Evolutionary conservation across 75 land plant genomes (phyloP).

Genomic region (Pinus tabuliformis): DNA sequence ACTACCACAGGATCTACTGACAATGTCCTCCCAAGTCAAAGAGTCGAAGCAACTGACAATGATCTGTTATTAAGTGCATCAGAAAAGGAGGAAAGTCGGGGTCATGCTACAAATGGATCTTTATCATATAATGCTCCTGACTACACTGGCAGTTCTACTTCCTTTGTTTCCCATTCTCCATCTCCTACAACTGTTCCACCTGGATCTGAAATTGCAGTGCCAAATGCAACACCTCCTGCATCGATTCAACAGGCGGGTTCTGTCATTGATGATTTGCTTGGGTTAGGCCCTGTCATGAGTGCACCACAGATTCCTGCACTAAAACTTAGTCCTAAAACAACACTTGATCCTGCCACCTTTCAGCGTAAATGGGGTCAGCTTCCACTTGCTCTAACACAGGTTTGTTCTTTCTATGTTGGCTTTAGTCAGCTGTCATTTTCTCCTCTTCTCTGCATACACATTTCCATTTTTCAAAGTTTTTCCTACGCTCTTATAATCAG

Average conservation of each 20-base stretch:
- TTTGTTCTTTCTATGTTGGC: slow-evolving; percentile 16
- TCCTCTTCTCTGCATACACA: not conserved
- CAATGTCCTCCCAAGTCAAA: slow-evolving; percentile 47
- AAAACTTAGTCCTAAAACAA: slow-evolving; percentile 75
- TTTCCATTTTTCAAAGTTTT: not conserved
- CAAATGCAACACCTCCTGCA: slow-evolving; percentile 21
- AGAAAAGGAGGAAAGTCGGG: slow-evolving; percentile 78
- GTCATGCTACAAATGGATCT: slow-evolving; percentile 44
- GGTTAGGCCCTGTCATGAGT: slow-evolving; percentile 46
- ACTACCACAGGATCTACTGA: slow-evolving; percentile 39
- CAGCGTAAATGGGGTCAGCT: slow-evolving; percentile 97
- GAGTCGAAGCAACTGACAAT: slow-evolving; percentile 88
- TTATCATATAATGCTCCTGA: slow-evolving; percentile 72
- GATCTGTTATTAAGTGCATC: slow-evolving; percentile 81
- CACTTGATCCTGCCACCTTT: slow-evolving; percentile 76
- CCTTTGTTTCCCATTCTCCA: slow-evolving; percentile 14
- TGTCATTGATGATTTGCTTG: slow-evolving; percentile 86
- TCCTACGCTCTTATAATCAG: not conserved
- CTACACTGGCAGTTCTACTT: slow-evolving; percentile 27
- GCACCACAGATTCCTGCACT: slow-evolving; percentile 44
- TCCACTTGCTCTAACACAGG: slow-evolving; percentile 69
- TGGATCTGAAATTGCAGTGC: slow-evolving; percentile 15
- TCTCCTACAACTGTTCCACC: slow-evolving; percentile 19
- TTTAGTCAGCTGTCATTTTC: not conserved
- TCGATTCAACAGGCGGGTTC: slow-evolving; percentile 16